phyloP scores from a whole-genome alignment of 192 early-diverging fungal species.

The Paraglomus brasilianum region DNA sequence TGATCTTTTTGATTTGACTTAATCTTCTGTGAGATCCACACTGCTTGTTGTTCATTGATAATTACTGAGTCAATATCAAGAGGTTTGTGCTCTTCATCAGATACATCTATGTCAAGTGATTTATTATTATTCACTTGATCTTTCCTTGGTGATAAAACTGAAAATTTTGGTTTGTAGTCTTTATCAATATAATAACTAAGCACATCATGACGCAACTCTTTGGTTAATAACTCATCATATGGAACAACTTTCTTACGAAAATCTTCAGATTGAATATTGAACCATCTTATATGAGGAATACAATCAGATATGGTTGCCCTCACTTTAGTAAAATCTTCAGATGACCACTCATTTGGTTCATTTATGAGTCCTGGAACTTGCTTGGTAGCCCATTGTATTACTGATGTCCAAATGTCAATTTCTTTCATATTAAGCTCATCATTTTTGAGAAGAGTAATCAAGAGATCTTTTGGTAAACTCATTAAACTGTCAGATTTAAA shows the following conservation, averaged over 20 bases:
- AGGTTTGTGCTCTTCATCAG: too few relatives aligned
- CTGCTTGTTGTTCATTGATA: too few relatives aligned
- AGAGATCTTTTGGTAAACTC: neutral
- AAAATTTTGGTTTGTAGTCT: neutral
- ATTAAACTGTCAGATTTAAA: too few relatives aligned
- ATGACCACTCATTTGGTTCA: neutral
- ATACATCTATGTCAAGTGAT: neutral
- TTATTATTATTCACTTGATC: too few relatives aligned
- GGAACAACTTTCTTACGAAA: constrained; percentile 3
- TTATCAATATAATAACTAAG: neutral
- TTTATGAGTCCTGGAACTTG: neutral
- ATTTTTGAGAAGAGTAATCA: neutral
- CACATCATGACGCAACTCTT: neutral
- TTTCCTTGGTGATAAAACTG: neutral
- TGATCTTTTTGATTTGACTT: too few relatives aligned
- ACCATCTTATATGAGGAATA: neutral
- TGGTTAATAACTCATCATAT: neutral
- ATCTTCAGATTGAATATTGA: neutral
- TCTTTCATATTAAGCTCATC: constrained; percentile 17
- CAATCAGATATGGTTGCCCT: neutral
- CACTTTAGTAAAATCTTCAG: neutral
- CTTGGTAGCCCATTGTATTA: constrained; percentile 1
- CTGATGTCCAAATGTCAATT: constrained; percentile 6
- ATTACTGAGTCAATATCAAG: too few relatives aligned
- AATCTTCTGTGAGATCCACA: too few relatives aligned